Evolutionary conservation across 1,284 basidiomycete species (phyloP).

Genomic region (Ustilago xerochloae): DNA sequence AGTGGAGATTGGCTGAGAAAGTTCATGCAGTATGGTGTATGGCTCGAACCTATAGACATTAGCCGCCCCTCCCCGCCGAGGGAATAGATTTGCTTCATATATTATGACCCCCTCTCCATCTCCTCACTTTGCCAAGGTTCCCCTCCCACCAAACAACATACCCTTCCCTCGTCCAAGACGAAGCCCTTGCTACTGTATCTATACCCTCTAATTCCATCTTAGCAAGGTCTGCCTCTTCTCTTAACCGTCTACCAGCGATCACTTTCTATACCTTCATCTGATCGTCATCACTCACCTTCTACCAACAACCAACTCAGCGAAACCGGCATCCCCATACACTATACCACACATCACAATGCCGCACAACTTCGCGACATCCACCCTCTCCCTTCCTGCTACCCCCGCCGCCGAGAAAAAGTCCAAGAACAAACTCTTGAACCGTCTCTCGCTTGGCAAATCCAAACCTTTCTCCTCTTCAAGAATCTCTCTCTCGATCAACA

Average conservation of each 20-base stretch:
- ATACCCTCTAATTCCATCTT: background rate
- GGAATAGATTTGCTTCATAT: constrained; percentile 17
- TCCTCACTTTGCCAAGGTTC: background rate
- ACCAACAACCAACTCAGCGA: background rate
- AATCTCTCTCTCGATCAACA: background rate
- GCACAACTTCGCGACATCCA: constrained; percentile 21
- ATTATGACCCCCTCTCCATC: background rate
- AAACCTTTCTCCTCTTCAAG: background rate
- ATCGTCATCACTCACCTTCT: background rate
- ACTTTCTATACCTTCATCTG: background rate
- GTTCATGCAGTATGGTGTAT: too few relatives aligned
- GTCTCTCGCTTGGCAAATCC: constrained; percentile 19
- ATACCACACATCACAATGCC: too few relatives aligned
- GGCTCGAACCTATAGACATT: too few relatives aligned
- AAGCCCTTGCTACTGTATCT: background rate
- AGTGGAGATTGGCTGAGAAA: too few relatives aligned
- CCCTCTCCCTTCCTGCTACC: constrained; percentile 5
- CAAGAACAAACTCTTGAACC: constrained; percentile 14
- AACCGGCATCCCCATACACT: background rate
- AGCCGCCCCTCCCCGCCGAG: too few relatives aligned
- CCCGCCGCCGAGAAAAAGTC: constrained; percentile 12
- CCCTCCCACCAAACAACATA: background rate
- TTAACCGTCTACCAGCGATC: background rate
- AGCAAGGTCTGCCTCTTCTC: background rate
- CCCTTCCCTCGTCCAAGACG: background rate